A percentile compares a stretch with the other conserved stretches of the same genome.
phyloP scores from a whole-genome alignment of 1,284 basidiomycete genomes.

The Trichosporon sp. region DNA sequence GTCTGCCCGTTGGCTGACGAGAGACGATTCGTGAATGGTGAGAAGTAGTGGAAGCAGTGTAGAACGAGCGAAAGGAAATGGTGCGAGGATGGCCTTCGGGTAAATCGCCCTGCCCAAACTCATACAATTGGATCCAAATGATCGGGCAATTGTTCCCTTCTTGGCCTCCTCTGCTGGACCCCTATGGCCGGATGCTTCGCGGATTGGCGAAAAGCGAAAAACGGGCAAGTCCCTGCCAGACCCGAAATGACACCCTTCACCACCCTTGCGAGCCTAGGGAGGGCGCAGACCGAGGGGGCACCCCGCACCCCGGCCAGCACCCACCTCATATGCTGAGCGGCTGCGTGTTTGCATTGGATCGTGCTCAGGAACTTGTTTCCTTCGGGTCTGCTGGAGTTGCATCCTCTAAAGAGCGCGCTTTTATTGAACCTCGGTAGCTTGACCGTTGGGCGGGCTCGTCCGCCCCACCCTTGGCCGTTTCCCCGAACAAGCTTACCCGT shows the following conservation, averaged over 20 bases:
- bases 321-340: background rate
- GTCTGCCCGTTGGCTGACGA: background rate
- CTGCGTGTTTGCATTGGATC: background rate
- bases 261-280: background rate
- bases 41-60: background rate
- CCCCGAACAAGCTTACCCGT: background rate
- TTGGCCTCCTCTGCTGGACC: background rate
- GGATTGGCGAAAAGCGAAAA: background rate
- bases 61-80: background rate
- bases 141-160: background rate
- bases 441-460: background rate
- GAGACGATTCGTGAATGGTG: background rate
- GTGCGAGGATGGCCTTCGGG: background rate
- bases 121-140: conserved; percentile 1
- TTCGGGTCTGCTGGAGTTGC: background rate
- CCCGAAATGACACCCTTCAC: background rate
- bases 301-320: background rate
- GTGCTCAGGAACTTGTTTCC: background rate
- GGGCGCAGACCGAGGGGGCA: background rate
- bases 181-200: background rate
- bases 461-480: background rate
- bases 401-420: too few relatives aligned
- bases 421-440: background rate
- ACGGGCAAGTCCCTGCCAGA: background rate
- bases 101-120: background rate